These are phyloP conservation scores for Skeletonema grethae DNA, from an alignment of 108 stramenopile species.

Conservation along the genomic window DNA sequence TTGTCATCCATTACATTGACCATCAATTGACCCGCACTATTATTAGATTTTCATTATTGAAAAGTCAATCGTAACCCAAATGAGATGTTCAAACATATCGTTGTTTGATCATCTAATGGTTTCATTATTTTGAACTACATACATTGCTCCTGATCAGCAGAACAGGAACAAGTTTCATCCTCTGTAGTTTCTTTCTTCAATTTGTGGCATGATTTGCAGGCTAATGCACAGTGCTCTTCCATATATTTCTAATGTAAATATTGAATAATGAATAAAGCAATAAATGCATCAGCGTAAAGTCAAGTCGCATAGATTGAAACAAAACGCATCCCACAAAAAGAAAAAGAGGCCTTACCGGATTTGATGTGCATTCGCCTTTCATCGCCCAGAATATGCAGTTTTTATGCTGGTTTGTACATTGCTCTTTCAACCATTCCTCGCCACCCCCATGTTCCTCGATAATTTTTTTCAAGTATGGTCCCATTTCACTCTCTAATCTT, in stretches of 20 bases:
- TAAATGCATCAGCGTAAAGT: not conserved
- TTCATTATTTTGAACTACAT: not conserved
- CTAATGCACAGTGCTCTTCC: slow-evolving; percentile 2
- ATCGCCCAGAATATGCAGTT: slow-evolving; percentile 17
- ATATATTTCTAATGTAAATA: not conserved
- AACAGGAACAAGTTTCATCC: not conserved
- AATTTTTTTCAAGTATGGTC: slow-evolving; percentile 5
- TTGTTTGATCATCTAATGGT: not conserved
- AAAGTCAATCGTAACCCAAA: not conserved
- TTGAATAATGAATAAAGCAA: not conserved
- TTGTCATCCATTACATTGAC: too few species aligned
- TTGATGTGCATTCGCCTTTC: slow-evolving; percentile 7
- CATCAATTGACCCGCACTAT: too few species aligned
- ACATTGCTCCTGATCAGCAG: not conserved
- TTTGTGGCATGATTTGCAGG: slow-evolving; percentile 10
- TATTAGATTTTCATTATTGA: not conserved
- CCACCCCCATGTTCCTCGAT: not conserved
- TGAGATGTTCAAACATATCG: not conserved
- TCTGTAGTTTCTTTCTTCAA: not conserved
- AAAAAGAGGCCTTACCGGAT: slow-evolving; percentile 15
- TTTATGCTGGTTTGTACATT: slow-evolving; percentile 10
- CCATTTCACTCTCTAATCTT: not conserved
- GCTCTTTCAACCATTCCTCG: not conserved
- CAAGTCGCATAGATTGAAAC: too few species aligned
- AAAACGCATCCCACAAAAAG: too few species aligned